These are phyloP conservation scores for Backusella morwellensis DNA, from an alignment of 192 early-diverging fungal species.

Conservation along the genomic window DNA sequence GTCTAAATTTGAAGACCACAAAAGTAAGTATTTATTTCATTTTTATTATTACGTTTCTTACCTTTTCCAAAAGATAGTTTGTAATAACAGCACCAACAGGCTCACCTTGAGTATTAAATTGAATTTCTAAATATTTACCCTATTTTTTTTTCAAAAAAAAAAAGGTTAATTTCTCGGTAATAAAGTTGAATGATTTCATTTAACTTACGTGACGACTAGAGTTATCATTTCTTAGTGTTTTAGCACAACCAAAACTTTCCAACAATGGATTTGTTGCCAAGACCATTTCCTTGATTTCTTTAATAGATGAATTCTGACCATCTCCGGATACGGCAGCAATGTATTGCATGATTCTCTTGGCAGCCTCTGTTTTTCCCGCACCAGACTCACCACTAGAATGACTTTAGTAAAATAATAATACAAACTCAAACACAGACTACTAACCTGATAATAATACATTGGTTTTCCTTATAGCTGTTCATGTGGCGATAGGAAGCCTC, in stretches of 20 bases:
- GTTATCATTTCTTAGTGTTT: conserved; percentile 98
- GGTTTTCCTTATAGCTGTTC: conserved; percentile 98
- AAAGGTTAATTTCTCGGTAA: background rate
- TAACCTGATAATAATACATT: conserved; percentile 96
- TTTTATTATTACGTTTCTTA: conserved; percentile 18
- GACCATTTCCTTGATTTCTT: conserved; percentile 97
- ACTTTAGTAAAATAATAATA: background rate
- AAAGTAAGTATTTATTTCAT: background rate
- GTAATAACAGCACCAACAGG: conserved; percentile 97
- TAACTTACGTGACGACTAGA: conserved; percentile 88
- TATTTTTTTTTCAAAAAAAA: conserved; percentile 29
- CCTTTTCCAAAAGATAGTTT: conserved; percentile 97
- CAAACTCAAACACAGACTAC: background rate
- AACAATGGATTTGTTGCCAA: conserved; percentile 97
- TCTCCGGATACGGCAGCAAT: conserved; percentile 93
- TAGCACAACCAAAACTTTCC: conserved; percentile 98
- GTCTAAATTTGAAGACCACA: conserved; percentile 47
- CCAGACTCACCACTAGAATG: conserved; percentile 82
- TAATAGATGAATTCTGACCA: conserved; percentile 68
- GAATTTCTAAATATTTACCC: conserved; percentile 99
- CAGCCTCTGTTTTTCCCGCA: conserved; percentile 90
- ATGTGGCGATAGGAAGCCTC: conserved; percentile 90
- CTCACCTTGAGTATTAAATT: conserved; percentile 89
- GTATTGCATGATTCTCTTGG: conserved; percentile 96
- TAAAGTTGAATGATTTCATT: background rate